Conservation (phyloP, 192 early-diverging fungal genomes). For the Pilaira anomala region DNA sequence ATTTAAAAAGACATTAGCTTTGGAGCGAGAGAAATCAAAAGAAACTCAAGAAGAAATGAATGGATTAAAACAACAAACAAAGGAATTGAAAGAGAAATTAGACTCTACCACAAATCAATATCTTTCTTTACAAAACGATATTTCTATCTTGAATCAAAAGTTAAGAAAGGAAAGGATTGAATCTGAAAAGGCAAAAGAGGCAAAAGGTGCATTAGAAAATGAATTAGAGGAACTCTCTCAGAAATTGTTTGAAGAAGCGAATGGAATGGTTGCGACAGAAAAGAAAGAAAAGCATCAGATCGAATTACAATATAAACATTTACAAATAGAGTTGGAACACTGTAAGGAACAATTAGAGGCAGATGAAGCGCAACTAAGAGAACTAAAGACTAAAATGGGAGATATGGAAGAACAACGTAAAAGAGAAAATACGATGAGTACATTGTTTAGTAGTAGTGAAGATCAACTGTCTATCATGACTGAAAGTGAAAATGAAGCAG, state of each 20-base stretch:
- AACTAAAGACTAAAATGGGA: conserved; percentile 78
- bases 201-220: conserved; percentile 83
- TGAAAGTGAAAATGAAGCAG: not conserved
- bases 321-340: conserved; percentile 64
- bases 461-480: conserved; percentile 47
- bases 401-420: conserved; percentile 41
- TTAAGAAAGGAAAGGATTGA: conserved; percentile 78
- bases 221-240: conserved; percentile 92
- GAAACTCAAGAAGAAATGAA: not conserved
- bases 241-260: conserved; percentile 91
- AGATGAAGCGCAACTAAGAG: conserved; percentile 80
- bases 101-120: conserved; percentile 68
- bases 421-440: conserved; percentile 26
- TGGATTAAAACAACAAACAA: not conserved
- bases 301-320: conserved; percentile 46
- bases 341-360: conserved; percentile 59
- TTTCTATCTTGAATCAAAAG: conserved; percentile 71
- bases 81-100: conserved; percentile 57
- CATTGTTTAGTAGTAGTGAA: conserved; percentile 63
- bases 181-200: conserved; percentile 78
- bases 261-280: conserved; percentile 84
- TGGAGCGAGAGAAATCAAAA: not conserved
- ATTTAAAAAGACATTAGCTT: not conserved
- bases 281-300: conserved; percentile 56
- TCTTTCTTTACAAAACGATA: conserved; percentile 55